phyloP scores from a whole-genome alignment of 345 rosid species.

The Rhodamnia argentea region DNA sequence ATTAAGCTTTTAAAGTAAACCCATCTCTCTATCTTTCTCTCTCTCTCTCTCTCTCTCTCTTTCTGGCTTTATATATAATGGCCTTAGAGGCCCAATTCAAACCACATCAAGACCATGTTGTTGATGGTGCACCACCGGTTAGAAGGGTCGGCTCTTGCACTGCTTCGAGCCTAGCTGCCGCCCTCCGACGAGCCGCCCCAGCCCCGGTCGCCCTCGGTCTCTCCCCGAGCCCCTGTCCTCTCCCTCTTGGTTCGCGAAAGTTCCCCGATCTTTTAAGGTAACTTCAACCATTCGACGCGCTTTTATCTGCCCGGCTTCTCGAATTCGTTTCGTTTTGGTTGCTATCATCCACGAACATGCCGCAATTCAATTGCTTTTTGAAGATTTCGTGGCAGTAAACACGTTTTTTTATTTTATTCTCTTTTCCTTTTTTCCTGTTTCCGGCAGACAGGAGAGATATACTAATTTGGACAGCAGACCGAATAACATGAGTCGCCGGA shows the following conservation, averaged over 20 bases:
- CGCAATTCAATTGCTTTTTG: background rate
- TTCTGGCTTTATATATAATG: constrained; percentile 38
- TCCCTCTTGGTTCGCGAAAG: constrained; percentile 10
- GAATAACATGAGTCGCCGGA: constrained; percentile 64
- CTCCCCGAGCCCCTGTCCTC: constrained; percentile 3
- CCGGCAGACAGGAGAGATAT: background rate
- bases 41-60: constrained; percentile 7
- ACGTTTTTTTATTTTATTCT: too few species aligned
- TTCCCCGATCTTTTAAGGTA: constrained; percentile 8
- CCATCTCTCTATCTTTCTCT: constrained; percentile 17
- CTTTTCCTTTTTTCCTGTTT: too few species aligned
- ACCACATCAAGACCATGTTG: constrained; percentile 6
- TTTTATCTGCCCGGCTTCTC: background rate
- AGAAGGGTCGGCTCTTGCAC: background rate
- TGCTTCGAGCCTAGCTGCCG: constrained; percentile 3
- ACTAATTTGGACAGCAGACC: background rate
- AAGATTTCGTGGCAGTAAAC: background rate
- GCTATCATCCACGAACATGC: background rate
- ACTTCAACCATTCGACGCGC: background rate
- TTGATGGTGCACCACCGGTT: background rate
- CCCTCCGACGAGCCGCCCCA: background rate
- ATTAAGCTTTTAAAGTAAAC: constrained; percentile 54
- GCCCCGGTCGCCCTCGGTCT: background rate
- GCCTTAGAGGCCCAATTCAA: constrained; percentile 20
- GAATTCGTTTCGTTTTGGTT: background rate